A percentile compares a stretch with the other conserved stretches of the same genome.
phyloP scores from a whole-genome alignment of 2,329 filamentous ascomycete species.

The Pseudopithomyces maydicus region DNA sequence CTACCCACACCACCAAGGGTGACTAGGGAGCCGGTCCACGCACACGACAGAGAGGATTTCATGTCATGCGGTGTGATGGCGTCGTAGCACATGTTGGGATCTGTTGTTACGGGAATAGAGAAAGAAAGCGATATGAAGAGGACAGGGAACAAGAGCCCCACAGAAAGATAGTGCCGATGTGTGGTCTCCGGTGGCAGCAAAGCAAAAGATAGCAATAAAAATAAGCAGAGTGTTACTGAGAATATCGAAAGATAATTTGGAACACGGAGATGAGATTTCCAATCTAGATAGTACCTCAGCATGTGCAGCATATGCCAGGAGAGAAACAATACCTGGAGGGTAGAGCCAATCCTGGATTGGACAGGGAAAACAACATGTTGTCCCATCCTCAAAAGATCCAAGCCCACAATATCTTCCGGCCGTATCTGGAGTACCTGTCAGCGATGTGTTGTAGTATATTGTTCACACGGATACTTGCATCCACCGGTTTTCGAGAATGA shows the following conservation, averaged over 20 bases:
- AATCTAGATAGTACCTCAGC: conserved; percentile 19
- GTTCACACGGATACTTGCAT: conserved; percentile 20
- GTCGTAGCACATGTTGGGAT: conserved; percentile 78
- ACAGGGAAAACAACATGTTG: conserved; percentile 81
- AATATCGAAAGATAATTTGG: conserved; percentile 78
- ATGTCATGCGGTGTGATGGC: conserved; percentile 86
- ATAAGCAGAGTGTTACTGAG: conserved; percentile 70
- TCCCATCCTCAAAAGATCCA: conserved; percentile 48
- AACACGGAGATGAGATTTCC: conserved; percentile 46
- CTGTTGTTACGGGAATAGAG: conserved; percentile 76
- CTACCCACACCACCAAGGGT: conserved; percentile 79
- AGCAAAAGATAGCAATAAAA: conserved; percentile 77
- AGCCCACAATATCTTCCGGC: conserved; percentile 59
- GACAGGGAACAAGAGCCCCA: conserved; percentile 74
- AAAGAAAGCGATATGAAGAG: conserved; percentile 83
- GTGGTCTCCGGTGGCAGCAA: conserved; percentile 82
- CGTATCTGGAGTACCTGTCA: conserved; percentile 44
- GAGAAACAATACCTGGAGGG: conserved; percentile 51
- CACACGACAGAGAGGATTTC: conserved; percentile 74
- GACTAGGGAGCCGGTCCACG: conserved; percentile 77
- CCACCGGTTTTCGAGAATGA: conserved; percentile 23
- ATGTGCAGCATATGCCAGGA: not conserved
- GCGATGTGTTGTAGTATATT: not conserved
- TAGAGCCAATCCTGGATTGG: conserved; percentile 77
- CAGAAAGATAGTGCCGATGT: conserved; percentile 84